Conservation (phyloP, 257 asterid species). For the Cinchona pubescens region DNA sequence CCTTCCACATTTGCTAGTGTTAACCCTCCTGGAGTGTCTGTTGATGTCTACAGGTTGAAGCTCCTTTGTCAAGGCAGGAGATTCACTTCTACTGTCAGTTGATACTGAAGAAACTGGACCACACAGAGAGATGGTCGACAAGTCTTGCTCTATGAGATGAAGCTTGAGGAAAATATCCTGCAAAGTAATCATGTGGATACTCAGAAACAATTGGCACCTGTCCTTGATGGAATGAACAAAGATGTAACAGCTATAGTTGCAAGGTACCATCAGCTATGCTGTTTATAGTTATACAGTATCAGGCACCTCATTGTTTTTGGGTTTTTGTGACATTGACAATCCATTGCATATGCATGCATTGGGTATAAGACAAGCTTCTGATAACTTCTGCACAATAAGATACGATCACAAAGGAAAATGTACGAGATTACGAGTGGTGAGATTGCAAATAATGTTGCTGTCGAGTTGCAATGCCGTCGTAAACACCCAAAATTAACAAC, state of each 20-base stretch:
- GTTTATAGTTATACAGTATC: neutral
- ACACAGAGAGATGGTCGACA: conserved; percentile 41
- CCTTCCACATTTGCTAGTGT: conserved; percentile 32
- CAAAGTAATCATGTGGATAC: conserved; percentile 21
- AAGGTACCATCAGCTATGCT: neutral
- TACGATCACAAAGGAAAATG: neutral
- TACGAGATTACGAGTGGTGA: no score
- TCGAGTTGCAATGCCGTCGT: no score
- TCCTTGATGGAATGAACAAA: conserved; percentile 7
- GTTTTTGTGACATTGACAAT: neutral
- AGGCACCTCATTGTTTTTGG: neutral
- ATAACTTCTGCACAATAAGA: neutral
- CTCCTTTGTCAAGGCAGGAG: conserved; percentile 41
- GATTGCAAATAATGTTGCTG: no score
- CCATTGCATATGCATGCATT: neutral
- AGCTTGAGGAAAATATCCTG: conserved; percentile 44
- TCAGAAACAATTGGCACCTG: conserved; percentile 22
- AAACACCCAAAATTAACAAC: no score
- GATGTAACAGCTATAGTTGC: neutral
- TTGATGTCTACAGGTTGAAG: conserved; percentile 35
- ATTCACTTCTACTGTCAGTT: conserved; percentile 49
- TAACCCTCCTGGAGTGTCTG: conserved; percentile 41
- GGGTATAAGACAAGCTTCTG: neutral
- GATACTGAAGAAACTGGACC: conserved; percentile 66
- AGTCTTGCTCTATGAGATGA: conserved; percentile 42